A percentile compares a stretch with the other conserved stretches of the same genome.
Conservation (phyloP, 345 rosid genomes). For the Mangifera indica region DNA sequence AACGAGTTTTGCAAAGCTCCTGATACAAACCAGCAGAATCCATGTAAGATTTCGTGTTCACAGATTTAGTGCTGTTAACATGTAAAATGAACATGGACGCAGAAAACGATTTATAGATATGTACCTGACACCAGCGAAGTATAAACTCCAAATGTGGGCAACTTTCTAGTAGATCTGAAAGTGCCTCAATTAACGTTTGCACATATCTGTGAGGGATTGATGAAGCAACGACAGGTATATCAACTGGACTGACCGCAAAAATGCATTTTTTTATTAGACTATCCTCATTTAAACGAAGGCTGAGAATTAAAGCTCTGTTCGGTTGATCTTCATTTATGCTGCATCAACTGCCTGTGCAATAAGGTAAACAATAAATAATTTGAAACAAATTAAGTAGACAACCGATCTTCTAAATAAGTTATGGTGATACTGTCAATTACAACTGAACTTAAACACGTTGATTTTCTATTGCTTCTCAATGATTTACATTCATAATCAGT, state of each 20-base stretch:
- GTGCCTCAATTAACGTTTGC: conserved; percentile 78
- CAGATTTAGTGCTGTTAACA: not conserved
- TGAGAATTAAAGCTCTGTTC: conserved; percentile 70
- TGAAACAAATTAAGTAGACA: not conserved
- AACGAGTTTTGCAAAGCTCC: conserved; percentile 85
- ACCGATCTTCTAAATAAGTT: not conserved
- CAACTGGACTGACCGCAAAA: conserved; percentile 63
- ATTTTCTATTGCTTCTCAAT: not conserved
- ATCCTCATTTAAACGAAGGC: conserved; percentile 94
- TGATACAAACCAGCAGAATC: conserved; percentile 27
- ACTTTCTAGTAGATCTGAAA: conserved; percentile 76
- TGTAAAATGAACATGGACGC: not conserved
- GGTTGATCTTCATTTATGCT: conserved; percentile 64
- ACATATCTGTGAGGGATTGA: conserved; percentile 64
- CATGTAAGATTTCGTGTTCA: not conserved
- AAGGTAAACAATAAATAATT: not conserved
- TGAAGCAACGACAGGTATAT: conserved; percentile 67
- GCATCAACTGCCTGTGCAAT: conserved; percentile 69
- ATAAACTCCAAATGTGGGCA: conserved; percentile 89
- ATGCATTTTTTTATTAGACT: conserved; percentile 68
- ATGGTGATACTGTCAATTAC: not conserved
- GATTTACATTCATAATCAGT: not conserved
- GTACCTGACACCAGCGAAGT: conserved; percentile 91
- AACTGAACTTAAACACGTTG: not conserved
- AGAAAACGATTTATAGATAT: not conserved